A percentile compares a stretch with the other conserved stretches of the same genome.
These are phyloP conservation scores for Cadophora luteo-olivacea DNA, from an alignment of 2,329 filamentous ascomycete species.

Conservation along the genomic window DNA sequence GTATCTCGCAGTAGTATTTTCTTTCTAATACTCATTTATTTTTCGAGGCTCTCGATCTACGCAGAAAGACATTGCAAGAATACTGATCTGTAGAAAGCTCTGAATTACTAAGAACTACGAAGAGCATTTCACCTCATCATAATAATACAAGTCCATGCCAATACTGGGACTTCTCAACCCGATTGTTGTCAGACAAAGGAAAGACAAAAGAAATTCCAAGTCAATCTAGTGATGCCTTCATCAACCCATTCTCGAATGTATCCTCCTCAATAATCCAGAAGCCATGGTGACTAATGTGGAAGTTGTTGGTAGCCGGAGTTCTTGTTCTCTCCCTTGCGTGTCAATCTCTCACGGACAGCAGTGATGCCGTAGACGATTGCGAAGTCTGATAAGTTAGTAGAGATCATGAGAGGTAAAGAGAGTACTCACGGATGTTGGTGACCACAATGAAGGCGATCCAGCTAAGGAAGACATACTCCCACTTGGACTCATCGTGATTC, in stretches of 20 bases:
- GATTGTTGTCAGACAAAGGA: neutral
- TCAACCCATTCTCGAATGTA: neutral
- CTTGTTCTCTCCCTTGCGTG: constrained; percentile 24
- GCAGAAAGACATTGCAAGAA: too few relatives aligned
- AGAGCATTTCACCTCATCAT: neutral
- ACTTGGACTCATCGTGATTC: constrained; percentile 39
- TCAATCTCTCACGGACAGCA: constrained; percentile 24
- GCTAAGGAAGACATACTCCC: constrained; percentile 37
- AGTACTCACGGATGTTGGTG: constrained; percentile 37
- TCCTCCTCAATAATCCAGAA: constrained; percentile 16
- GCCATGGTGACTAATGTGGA: constrained; percentile 24
- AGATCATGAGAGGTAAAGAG: neutral
- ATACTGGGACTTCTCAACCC: neutral
- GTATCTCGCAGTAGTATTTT: too few relatives aligned
- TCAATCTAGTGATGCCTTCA: neutral
- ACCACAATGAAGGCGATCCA: constrained; percentile 35
- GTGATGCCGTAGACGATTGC: constrained; percentile 22
- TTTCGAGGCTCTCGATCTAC: too few relatives aligned
- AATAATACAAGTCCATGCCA: constrained; percentile 12
- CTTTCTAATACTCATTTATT: too few relatives aligned
- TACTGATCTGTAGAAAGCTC: neutral
- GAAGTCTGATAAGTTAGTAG: constrained; percentile 19
- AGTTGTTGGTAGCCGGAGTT: constrained; percentile 29
- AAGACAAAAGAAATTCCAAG: constrained; percentile 6
- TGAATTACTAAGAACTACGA: constrained; percentile 19